A percentile compares a stretch with the other conserved stretches of the same genome.
Conservation (phyloP, 306 rosid genomes). For the Inga oerstediana region DNA sequence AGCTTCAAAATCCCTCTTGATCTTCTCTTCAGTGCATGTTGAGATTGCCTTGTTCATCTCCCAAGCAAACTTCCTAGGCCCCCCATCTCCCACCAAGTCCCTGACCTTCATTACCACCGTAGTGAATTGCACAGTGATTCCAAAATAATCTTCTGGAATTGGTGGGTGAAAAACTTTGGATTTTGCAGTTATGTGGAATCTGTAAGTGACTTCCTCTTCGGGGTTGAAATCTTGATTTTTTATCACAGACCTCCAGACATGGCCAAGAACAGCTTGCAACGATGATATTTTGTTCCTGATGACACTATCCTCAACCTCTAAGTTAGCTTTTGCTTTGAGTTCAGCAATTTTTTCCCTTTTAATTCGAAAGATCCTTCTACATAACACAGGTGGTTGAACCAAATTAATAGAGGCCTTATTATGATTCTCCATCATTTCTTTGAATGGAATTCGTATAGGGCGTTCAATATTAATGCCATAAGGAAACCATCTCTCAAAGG, state of each 20-base stretch:
- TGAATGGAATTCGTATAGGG: not conserved
- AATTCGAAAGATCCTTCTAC: not conserved
- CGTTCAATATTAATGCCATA: not conserved
- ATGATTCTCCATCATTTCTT: not conserved
- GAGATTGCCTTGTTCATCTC: not conserved
- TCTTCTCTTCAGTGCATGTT: not conserved
- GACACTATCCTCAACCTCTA: too few relatives aligned
- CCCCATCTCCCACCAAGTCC: not conserved
- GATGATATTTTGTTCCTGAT: too few relatives aligned
- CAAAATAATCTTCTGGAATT: too few relatives aligned
- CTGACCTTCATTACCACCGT: not conserved
- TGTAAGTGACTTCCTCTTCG: too few relatives aligned
- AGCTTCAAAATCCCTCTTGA: not conserved
- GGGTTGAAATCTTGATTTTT: too few relatives aligned
- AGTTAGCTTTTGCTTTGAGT: too few relatives aligned
- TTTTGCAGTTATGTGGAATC: too few relatives aligned
- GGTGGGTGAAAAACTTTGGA: too few relatives aligned
- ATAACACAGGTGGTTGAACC: not conserved
- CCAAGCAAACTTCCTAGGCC: not conserved
- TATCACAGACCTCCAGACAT: too few relatives aligned
- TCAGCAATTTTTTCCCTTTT: too few relatives aligned
- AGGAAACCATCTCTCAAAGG: not conserved
- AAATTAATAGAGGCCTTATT: not conserved
- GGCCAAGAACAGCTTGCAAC: too few relatives aligned
- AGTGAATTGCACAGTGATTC: too few relatives aligned